Conservation (phyloP, 495 filamentous ascomycete genomes). For the Acidiella bohemica region DNA sequence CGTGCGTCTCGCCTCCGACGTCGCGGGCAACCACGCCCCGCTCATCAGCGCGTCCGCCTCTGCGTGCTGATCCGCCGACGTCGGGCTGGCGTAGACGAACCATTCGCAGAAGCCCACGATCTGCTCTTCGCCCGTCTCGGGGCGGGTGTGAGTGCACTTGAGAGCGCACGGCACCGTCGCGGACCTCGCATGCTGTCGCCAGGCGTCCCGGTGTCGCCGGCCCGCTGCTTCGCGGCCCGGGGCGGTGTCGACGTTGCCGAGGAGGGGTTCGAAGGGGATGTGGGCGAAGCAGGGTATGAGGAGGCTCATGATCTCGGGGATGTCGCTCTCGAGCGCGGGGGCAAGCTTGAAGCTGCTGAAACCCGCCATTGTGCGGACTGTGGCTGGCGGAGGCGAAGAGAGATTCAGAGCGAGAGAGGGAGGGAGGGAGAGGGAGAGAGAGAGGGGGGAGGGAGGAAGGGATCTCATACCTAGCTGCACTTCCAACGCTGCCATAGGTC, state of each 20-base stretch:
- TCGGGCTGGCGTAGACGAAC: slow-evolving; percentile 11
- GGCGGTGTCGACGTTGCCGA: slow-evolving; percentile 12
- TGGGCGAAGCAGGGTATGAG: slow-evolving; percentile 7
- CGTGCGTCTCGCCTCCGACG: neutral
- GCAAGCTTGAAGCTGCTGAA: slow-evolving; percentile 10
- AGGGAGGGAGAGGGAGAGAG: too few species aligned
- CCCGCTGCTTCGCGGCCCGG: slow-evolving; percentile 3
- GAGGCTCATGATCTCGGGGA: slow-evolving; percentile 3
- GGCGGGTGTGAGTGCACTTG: slow-evolving; percentile 11
- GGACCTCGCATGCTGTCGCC: slow-evolving; percentile 8
- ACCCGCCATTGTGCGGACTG: too few species aligned
- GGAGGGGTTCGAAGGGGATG: slow-evolving; percentile 1
- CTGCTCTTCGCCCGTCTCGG: slow-evolving; percentile 1
- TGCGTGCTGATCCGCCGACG: slow-evolving; percentile 2
- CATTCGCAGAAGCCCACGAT: slow-evolving; percentile 13
- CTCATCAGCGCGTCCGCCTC: slow-evolving; percentile 1
- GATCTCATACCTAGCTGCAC: too few species aligned
- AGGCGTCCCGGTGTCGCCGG: slow-evolving; percentile 7
- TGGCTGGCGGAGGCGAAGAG: too few species aligned
- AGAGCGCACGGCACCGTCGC: neutral
- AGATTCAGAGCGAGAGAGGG: too few species aligned
- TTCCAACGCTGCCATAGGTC: too few species aligned
- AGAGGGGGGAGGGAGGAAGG: too few species aligned
- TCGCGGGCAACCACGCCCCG: slow-evolving; percentile 7
- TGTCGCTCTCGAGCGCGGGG: slow-evolving; percentile 9